These are phyloP conservation scores for Luffa aegyptiaca DNA, from an alignment of 306 rosid species.

Conservation along the genomic window DNA sequence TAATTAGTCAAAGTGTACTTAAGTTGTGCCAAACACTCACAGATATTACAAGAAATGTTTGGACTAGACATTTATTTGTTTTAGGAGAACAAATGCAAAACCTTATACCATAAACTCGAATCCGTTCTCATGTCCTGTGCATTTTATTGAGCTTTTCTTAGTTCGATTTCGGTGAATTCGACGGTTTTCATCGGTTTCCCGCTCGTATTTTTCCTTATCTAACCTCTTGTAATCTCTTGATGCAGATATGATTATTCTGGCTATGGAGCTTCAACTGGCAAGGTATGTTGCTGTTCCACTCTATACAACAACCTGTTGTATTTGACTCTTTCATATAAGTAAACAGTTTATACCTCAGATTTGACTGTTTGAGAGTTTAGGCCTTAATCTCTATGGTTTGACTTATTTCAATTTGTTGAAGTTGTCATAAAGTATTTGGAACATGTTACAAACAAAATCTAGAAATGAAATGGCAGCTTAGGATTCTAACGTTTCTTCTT, in stretches of 20 bases:
- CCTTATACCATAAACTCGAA: neutral
- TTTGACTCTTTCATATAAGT: neutral
- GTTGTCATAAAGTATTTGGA: neutral
- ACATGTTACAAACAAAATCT: neutral
- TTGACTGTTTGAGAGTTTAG: neutral
- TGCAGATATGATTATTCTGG: slow-evolving; percentile 98
- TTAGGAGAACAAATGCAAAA: neutral
- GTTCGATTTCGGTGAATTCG: neutral
- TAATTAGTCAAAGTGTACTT: neutral
- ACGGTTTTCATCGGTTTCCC: neutral
- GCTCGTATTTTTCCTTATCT: neutral
- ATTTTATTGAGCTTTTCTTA: neutral
- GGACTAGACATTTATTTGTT: neutral
- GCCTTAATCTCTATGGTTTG: neutral
- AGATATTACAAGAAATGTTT: neutral
- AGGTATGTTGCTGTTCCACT: slow-evolving; percentile 41
- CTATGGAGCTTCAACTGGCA: slow-evolving; percentile 96
- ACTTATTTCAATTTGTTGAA: neutral
- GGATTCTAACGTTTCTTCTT: neutral
- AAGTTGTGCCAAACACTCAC: neutral
- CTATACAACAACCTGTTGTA: neutral
- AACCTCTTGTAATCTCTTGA: neutral
- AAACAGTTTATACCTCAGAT: neutral
- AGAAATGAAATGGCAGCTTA: neutral
- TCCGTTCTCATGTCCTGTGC: neutral